Evolutionary conservation across 495 filamentous ascomycete genomes (phyloP).

Genomic region (Halenospora varia): DNA sequence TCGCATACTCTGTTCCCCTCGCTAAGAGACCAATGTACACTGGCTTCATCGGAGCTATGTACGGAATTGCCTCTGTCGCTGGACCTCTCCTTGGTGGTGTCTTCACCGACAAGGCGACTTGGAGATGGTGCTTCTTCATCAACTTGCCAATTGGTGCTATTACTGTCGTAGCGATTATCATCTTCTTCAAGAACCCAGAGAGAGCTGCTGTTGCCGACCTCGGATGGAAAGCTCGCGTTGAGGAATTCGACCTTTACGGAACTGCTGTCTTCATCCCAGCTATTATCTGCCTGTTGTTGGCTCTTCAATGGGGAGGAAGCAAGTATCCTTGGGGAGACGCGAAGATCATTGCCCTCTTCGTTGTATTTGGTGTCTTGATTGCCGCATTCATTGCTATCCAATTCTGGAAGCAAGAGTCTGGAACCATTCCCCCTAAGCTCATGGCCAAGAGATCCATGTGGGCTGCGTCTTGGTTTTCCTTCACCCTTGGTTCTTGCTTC

Average conservation of each 20-base stretch:
- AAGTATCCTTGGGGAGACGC: slow-evolving; percentile 62
- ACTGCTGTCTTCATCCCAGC: slow-evolving; percentile 42
- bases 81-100: slow-evolving; percentile 62
- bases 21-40: slow-evolving; percentile 55
- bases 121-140: slow-evolving; percentile 22
- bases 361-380: slow-evolving; percentile 65
- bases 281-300: slow-evolving; percentile 69
- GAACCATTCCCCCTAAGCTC: slow-evolving; percentile 65
- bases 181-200: slow-evolving; percentile 47
- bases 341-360: slow-evolving; percentile 68
- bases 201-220: slow-evolving; percentile 31
- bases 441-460: slow-evolving; percentile 61
- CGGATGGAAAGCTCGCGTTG: slow-evolving; percentile 19
- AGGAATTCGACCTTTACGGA: slow-evolving; percentile 45
- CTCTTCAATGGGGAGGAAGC: slow-evolving; percentile 86
- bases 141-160: slow-evolving; percentile 58
- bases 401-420: slow-evolving; percentile 59
- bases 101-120: slow-evolving; percentile 45
- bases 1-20: slow-evolving; percentile 71
- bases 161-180: slow-evolving; percentile 37
- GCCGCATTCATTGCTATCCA: slow-evolving; percentile 60
- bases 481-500: slow-evolving; percentile 52
- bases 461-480: slow-evolving; percentile 45
- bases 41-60: slow-evolving; percentile 58
- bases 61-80: slow-evolving; percentile 62